A percentile compares a stretch with the other conserved stretches of the same genome.
phyloP scores from a whole-genome alignment of 306 rosid genomes.

The Dryas alaskensis region DNA sequence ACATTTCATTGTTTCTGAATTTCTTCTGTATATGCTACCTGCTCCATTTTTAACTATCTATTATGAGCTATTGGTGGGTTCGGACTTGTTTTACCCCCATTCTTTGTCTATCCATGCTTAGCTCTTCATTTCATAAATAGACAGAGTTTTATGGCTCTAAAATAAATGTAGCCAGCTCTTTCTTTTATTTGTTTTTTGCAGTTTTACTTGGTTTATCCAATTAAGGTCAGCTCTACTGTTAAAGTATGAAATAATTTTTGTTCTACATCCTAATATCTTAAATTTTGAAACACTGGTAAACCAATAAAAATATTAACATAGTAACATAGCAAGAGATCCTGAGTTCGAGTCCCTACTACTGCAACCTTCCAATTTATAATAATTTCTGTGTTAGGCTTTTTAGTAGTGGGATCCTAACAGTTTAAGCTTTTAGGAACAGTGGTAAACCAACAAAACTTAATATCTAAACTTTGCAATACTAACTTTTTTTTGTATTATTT shows the following conservation, averaged over 20 bases:
- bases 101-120: background rate
- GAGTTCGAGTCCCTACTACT: background rate
- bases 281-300: background rate
- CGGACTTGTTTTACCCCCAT: background rate
- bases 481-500: background rate
- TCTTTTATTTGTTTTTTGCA: background rate
- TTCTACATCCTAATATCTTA: conserved; percentile 1
- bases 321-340: background rate
- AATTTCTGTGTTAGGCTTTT: background rate
- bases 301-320: background rate
- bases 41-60: background rate
- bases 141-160: background rate
- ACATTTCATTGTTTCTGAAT: background rate
- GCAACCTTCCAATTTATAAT: background rate
- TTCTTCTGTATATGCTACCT: background rate
- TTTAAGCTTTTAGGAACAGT: background rate
- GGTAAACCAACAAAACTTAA: background rate
- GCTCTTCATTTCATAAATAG: background rate
- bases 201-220: background rate
- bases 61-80: background rate
- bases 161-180: background rate
- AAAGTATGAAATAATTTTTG: background rate
- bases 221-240: background rate
- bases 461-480: background rate
- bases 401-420: background rate